Percentiles rank a stretch among this genome's conserved stretches.
Evolutionary conservation across 148 eudicot species (phyloP).

Genomic region (Silene conica): DNA sequence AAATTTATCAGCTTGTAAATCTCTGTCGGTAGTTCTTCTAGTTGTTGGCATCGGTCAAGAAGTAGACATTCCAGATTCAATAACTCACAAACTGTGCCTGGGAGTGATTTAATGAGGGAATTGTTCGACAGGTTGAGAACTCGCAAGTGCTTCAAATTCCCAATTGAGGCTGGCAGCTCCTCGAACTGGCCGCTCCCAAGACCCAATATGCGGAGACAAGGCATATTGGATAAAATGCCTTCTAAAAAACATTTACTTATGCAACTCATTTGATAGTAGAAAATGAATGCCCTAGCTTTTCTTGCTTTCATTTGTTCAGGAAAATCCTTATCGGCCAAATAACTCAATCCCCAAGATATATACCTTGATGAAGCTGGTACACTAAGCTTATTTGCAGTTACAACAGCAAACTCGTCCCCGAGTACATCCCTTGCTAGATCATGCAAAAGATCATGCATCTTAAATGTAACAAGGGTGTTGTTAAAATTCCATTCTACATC

Average conservation of each 20-base stretch:
- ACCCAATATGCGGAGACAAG: constrained; percentile 28
- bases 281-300: constrained; percentile 29
- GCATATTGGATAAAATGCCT: constrained; percentile 22
- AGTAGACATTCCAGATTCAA: constrained; percentile 33
- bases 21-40: constrained; percentile 34
- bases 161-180: constrained; percentile 42
- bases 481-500: constrained; percentile 25
- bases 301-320: constrained; percentile 20
- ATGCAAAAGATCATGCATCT: constrained; percentile 43
- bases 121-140: constrained; percentile 31
- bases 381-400: constrained; percentile 9
- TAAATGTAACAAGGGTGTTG: constrained; percentile 15
- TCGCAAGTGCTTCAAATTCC: constrained; percentile 30
- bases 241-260: constrained; percentile 27
- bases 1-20: constrained; percentile 30
- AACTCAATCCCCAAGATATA: constrained; percentile 17
- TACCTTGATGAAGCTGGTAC: constrained; percentile 27
- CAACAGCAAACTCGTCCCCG: constrained; percentile 27
- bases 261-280: constrained; percentile 10
- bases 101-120: constrained; percentile 36
- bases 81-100: constrained; percentile 38
- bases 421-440: constrained; percentile 39
- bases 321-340: not conserved
- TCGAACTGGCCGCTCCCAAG: constrained; percentile 27
- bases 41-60: constrained; percentile 27